Base-by-base conservation (phyloP, 805 yeast species). In the Lipomyces starkeyi region DNA sequence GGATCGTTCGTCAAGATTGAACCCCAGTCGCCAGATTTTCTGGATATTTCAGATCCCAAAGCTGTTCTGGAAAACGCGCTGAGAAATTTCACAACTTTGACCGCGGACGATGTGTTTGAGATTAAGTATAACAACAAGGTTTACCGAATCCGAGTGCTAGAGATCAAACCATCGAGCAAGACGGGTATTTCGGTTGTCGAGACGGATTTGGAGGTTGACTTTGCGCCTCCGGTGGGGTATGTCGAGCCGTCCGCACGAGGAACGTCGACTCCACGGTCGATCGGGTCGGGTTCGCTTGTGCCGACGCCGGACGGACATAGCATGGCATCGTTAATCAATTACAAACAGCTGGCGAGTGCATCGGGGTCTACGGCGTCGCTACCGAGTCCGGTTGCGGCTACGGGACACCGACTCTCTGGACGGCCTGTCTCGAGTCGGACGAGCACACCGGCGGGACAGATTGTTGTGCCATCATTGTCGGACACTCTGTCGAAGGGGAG, bases 141-240 rank as follows among this genome's bases (percentile, higher is more conserved):
- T 1, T 95, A 86, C 76, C 89, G 88, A 29, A 92, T 95, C 69
- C 90, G 88, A 76, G 93, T 95, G 22, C 80, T 94, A 58, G 98
- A 95, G 74, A 91, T 87, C 34, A 91, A 91, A 74, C 76, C 76
- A 13, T 91, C 89, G 62, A 83, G 87, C 1, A 73, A 78, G 6
- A 80, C 85, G 43, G 91, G 97, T 67, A 89, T 94, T 14, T 94
- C 98, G 82, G 97, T 95, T 4, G 91, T 95, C 34, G 99, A 95
- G 77, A 95, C 99, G 0, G 99, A 95, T 80, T 83, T 95, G 69
- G 97, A 91, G 67, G 97, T 98, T 0, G 99, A 95, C 76, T 95
- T 95, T 81, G 98, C 98, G 1, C 97, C 99, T 1, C 99, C 99
- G 0, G 97, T 94, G 4, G 99, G 99, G 0, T 95, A 95, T 77